Evolutionary conservation across 2,329 filamentous ascomycete species (phyloP).

Genomic region (Fusarium coicis): DNA sequence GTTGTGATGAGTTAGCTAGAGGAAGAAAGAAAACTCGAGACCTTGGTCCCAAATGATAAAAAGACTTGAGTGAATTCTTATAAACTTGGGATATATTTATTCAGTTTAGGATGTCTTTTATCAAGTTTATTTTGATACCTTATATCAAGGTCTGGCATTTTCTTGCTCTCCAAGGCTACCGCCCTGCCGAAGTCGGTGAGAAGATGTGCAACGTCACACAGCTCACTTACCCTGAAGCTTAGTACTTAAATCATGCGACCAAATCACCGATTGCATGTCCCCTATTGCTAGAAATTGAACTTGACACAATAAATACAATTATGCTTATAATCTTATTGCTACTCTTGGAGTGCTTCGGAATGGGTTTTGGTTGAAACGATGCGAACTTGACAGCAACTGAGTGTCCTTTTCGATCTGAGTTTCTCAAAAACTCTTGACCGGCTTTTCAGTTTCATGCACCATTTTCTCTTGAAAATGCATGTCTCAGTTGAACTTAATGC

Average conservation of each 20-base stretch:
- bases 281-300: fast-evolving
- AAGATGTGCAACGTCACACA: constrained; percentile 16
- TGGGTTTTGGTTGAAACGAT: fast-evolving
- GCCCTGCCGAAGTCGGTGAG: constrained; percentile 35
- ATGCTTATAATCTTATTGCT: neutral
- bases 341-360: fast-evolving
- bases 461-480: neutral
- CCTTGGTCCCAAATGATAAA: no score
- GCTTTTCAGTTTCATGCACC: neutral
- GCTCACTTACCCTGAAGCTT: constrained; percentile 37
- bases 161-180: neutral
- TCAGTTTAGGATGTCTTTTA: no score
- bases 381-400: no score
- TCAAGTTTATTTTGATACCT: no score
- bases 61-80: no score
- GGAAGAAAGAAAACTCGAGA: no score
- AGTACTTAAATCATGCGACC: neutral
- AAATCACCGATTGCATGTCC: neutral
- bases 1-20: constrained; percentile 8
- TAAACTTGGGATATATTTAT: no score
- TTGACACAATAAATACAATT: no score
- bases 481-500: neutral
- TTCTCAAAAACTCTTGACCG: no score
- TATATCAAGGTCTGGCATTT: no score
- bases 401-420: no score